These are phyloP conservation scores for Malassezia arunalokei DNA, from an alignment of 1,284 basidiomycete genomes.

Conservation along the genomic window DNA sequence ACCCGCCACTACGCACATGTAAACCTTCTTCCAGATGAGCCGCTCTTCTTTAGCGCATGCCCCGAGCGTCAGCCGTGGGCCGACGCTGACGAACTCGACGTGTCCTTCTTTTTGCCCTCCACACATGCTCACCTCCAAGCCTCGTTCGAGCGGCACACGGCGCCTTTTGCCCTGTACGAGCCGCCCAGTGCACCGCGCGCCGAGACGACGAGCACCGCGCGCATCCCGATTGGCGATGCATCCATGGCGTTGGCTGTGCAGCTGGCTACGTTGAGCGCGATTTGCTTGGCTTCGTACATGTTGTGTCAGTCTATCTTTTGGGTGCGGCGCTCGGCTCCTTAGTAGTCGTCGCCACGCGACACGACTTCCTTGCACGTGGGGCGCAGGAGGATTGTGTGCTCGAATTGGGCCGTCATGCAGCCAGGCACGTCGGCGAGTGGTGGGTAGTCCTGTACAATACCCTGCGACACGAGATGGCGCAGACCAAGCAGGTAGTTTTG, in stretches of 20 bases:
- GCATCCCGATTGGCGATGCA: constrained; percentile 3
- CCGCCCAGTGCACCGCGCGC: background rate
- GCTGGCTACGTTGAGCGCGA: constrained; percentile 1
- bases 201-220: background rate
- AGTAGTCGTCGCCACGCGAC: constrained; percentile 85
- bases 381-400: constrained; percentile 42
- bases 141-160: background rate
- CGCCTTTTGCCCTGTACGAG: background rate
- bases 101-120: background rate
- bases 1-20: background rate
- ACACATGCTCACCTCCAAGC: background rate
- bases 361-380: constrained; percentile 61
- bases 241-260: background rate
- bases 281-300: background rate
- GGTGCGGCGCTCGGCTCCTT: background rate
- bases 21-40: background rate
- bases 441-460: constrained; percentile 86
- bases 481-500: constrained; percentile 80
- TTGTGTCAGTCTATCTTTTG: background rate
- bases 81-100: background rate
- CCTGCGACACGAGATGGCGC: constrained; percentile 75
- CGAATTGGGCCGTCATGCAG: constrained; percentile 43
- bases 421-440: constrained; percentile 62
- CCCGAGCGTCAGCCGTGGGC: background rate
- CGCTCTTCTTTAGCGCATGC: background rate